Evolutionary conservation across 768 basidiomycete species (phyloP), one percentile per base, ranked within the genome.

Genomic region (Hirschioporus abietinus): DNA sequence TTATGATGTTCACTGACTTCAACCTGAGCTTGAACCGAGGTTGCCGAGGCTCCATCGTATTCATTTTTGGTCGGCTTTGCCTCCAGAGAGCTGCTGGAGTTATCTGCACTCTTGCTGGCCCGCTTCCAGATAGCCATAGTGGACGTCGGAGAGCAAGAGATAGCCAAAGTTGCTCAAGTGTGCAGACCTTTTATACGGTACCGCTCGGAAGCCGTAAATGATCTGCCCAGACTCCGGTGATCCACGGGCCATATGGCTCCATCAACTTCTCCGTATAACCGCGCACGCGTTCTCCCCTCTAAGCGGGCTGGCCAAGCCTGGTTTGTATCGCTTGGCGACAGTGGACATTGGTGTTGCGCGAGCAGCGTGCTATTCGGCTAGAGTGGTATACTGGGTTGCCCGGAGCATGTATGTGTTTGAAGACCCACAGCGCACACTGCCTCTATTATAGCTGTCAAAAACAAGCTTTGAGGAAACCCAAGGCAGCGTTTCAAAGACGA

Each of bases 1-100:
- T 75, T 80, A 52, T 79, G 70, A 62, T 76, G 74, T 58, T 71
- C 65, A 9, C 74, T 67, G n/a, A 72, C 71, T 63, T 73, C 74
- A 23, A 71, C 64, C 12, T 52, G 42, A 15, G 42, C 15, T 52
- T 3, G 42, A 15, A 52, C 12, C 42, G 42, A 52, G 6, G 42
- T 52, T 20, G 20, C 42, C 42, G 42, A 52, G 42, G 42, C 20
- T 1, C 15, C 20, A 52, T 52, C 42, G 42, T 52, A 52, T 52
- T 52, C 42, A 52, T 52, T 52, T 20, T 52, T 52, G 42, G 42
- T 15, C 20, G 12, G 42, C 42, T 52, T 52, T 52, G 42, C 15
- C 20, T 52, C 42, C 42, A 52, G 42, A 52, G 42, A 52, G 42
- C 42, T 52, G 42, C 42, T 52, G 42, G 42, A 52, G 42, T 15